These are phyloP conservation scores for Leccinum angustisporum DNA, from an alignment of 1,284 basidiomycete species.

Conservation along the genomic window DNA sequence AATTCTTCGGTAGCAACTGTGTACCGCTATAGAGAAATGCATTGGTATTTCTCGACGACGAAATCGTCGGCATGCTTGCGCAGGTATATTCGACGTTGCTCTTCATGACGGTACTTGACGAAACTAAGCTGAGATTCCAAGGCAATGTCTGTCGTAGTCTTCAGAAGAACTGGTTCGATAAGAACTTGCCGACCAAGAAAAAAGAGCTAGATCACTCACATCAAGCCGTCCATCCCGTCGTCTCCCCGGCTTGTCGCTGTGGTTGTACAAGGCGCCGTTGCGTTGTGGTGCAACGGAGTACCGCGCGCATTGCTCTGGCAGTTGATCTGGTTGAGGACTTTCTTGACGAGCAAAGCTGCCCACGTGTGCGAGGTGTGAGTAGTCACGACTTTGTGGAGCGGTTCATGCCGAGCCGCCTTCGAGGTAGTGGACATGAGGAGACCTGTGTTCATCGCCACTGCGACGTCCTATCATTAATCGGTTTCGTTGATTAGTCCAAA, in stretches of 20 bases:
- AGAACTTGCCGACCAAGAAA: too few species aligned
- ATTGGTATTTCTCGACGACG: slow-evolving; percentile 91
- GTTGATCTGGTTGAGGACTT: slow-evolving; percentile 83
- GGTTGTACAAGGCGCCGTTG: too few species aligned
- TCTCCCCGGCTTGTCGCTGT: too few species aligned
- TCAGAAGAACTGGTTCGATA: slow-evolving; percentile 42
- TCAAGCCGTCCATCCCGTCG: too few species aligned
- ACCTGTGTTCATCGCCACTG: slow-evolving; percentile 91
- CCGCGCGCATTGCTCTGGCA: slow-evolving; percentile 81
- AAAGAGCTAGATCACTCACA: too few species aligned
- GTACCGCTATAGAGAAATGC: slow-evolving; percentile 76
- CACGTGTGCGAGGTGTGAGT: slow-evolving; percentile 96
- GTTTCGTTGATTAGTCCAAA: neutral
- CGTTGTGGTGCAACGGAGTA: slow-evolving; percentile 54
- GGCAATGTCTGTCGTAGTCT: slow-evolving; percentile 58
- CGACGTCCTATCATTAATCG: slow-evolving; percentile 65
- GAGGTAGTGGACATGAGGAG: slow-evolving; percentile 81
- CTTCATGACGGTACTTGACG: slow-evolving; percentile 77
- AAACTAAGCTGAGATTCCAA: slow-evolving; percentile 71
- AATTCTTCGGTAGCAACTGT: slow-evolving; percentile 71
- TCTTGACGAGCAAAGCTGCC: slow-evolving; percentile 89
- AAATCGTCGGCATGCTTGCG: slow-evolving; percentile 82
- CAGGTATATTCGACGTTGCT: slow-evolving; percentile 82
- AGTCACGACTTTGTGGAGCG: slow-evolving; percentile 83
- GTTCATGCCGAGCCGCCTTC: slow-evolving; percentile 74